These are phyloP conservation scores for Venturia oleaginea DNA, from an alignment of 2,329 filamentous ascomycete genomes.

Conservation along the genomic window DNA sequence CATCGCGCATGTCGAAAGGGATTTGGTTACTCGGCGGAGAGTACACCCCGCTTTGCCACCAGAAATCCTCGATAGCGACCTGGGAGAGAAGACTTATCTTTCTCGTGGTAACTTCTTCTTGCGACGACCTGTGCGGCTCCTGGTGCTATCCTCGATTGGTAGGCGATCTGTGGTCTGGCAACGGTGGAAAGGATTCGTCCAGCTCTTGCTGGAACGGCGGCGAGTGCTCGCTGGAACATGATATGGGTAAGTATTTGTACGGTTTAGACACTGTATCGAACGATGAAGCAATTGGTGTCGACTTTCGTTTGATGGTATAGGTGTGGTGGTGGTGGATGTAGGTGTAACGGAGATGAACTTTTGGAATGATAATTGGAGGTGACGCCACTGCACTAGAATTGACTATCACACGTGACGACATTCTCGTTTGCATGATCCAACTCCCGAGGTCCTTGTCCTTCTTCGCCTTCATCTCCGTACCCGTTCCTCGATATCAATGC, in stretches of 20 bases:
- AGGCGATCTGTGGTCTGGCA: constrained; percentile 39
- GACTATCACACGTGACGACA: too few relatives aligned
- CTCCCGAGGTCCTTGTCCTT: too few relatives aligned
- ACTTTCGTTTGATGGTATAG: neutral
- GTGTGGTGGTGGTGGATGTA: neutral
- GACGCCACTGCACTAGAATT: too few relatives aligned
- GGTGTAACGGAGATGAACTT: neutral
- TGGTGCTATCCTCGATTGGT: constrained; percentile 10
- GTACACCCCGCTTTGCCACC: constrained; percentile 14
- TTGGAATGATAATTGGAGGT: too few relatives aligned
- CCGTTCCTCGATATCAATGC: too few relatives aligned
- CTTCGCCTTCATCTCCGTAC: too few relatives aligned
- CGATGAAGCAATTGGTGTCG: neutral
- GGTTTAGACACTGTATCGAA: neutral
- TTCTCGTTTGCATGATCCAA: too few relatives aligned
- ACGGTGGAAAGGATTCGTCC: constrained; percentile 41
- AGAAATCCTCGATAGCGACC: constrained; percentile 15
- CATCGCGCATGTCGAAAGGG: neutral
- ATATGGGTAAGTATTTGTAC: constrained; percentile 17
- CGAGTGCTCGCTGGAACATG: constrained; percentile 51
- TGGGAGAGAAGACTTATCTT: constrained; percentile 42
- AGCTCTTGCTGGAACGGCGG: constrained; percentile 44
- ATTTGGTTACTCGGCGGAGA: constrained; percentile 14
- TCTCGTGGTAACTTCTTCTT: constrained; percentile 53
- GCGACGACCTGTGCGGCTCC: neutral